Base-by-base conservation (phyloP, 768 basidiomycete species). In the Tylopilus vinaceipallidus region DNA sequence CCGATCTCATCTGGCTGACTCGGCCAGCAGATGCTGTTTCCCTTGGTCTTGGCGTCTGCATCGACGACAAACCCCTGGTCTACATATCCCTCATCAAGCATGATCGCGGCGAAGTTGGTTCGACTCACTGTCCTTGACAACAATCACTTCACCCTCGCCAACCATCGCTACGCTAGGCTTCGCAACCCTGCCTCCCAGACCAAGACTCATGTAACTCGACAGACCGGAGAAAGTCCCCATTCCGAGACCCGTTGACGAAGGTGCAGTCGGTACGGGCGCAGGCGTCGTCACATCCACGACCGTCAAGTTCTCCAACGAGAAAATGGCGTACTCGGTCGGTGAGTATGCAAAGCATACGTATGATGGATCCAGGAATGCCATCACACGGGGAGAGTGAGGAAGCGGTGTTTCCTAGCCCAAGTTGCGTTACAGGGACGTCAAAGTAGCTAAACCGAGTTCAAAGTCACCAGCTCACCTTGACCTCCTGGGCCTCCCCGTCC, bases 331-430 rank as follows among this genome's bases (percentile, higher is more conserved):
- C 27, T 69, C 67, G 0, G 86, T 81, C 0, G 81, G 75, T n/a
- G 88, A 81, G 65, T 93, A 93, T 0, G 87, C 90, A 54, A 94
- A 82, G 56, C 87, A 86, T 9, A 80, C 74, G 2, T 73, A 74
- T 22, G 82, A 75, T 6, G 78, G 59, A 52, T 82, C 73, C 42
- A 91, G 68, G 64, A 98, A 95, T 3, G 84, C 74, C 42, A 97
- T 84, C 0, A 79, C 75, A 34, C 97, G 81, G n/a, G 97, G 86
- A 9, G 94, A 93, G 64, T 98, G 95, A 12, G 95, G 89, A 4
- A 98, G 74, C 0, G 75, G 60, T 3, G 83, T 72, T 78, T 98
- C 95, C 89, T 95, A 29, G 19, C 19, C 39, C n/a, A 17, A 49
- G 42, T 43, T 12, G 8, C 12, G 16, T 45, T 32, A 2, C 26